Conservation (phyloP, 2,329 filamentous ascomycete genomes). For the Pseudocercospora cruenta region DNA sequence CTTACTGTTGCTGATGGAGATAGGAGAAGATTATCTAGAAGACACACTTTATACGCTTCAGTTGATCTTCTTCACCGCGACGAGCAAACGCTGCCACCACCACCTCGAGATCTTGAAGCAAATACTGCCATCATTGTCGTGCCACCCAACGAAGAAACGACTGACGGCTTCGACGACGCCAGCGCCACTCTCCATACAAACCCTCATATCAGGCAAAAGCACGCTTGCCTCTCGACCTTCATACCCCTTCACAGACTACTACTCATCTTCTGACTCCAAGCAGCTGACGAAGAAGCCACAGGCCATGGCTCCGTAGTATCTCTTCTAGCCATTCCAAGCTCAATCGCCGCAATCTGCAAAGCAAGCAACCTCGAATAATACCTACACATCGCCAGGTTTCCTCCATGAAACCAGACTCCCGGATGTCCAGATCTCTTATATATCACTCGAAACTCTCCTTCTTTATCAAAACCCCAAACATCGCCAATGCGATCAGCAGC, state of each 20-base stretch:
- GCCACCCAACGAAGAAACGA: no score
- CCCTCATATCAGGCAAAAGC: no score
- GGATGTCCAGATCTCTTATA: constrained; percentile 2
- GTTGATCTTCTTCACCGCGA: no score
- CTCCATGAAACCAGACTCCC: constrained; percentile 6
- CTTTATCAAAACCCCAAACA: constrained; percentile 50
- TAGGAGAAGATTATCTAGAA: no score
- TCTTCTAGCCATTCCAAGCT: background rate
- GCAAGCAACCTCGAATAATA: constrained; percentile 11
- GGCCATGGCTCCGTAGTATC: background rate
- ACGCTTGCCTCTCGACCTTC: no score
- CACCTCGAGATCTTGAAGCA: no score
- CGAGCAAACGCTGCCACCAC: no score
- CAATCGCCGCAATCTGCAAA: constrained; percentile 1
- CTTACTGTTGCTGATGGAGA: no score
- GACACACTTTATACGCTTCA: no score
- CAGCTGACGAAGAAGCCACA: background rate
- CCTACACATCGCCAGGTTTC: background rate
- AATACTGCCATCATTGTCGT: no score
- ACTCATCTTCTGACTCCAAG: constrained; percentile 1
- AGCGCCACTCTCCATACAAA: no score
- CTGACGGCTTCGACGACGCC: no score
- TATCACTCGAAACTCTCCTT: constrained; percentile 46
- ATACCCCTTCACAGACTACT: background rate
- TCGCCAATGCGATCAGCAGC: constrained; percentile 46